These are phyloP conservation scores for Citrullus colocynthis DNA, from an alignment of 306 rosid species.

Conservation along the genomic window DNA sequence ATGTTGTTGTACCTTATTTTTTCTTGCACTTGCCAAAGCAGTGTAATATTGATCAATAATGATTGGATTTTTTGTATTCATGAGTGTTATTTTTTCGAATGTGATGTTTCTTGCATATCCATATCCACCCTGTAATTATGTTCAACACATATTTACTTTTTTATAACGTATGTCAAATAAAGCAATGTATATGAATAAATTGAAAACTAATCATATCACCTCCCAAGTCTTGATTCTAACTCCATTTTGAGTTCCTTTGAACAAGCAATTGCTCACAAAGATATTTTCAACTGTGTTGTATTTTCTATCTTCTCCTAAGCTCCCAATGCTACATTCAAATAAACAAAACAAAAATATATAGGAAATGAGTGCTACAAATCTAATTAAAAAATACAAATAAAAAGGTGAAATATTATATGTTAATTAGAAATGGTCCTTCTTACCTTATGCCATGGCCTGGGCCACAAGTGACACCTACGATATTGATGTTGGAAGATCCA, in stretches of 20 bases:
- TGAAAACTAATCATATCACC: constrained; percentile 14
- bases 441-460: neutral
- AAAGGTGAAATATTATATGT: too few species aligned
- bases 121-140: constrained; percentile 19
- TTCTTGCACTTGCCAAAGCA: neutral
- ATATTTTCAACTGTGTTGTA: constrained; percentile 31
- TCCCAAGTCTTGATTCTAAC: constrained; percentile 62
- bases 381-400: too few species aligned
- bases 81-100: constrained; percentile 19
- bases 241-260: constrained; percentile 36
- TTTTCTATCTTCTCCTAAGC: constrained; percentile 37
- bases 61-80: constrained; percentile 11
- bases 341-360: neutral
- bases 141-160: neutral
- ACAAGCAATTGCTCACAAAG: constrained; percentile 27
- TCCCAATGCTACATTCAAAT: constrained; percentile 32
- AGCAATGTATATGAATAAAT: too few species aligned
- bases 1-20: neutral
- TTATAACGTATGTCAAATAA: too few species aligned
- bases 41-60: constrained; percentile 27
- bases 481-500: neutral
- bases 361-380: too few species aligned
- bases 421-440: too few species aligned
- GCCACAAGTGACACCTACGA: neutral
- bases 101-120: constrained; percentile 37